phyloP scores from a whole-genome alignment of 78 protist genomes.

The Pigoraptor vietnamica region DNA sequence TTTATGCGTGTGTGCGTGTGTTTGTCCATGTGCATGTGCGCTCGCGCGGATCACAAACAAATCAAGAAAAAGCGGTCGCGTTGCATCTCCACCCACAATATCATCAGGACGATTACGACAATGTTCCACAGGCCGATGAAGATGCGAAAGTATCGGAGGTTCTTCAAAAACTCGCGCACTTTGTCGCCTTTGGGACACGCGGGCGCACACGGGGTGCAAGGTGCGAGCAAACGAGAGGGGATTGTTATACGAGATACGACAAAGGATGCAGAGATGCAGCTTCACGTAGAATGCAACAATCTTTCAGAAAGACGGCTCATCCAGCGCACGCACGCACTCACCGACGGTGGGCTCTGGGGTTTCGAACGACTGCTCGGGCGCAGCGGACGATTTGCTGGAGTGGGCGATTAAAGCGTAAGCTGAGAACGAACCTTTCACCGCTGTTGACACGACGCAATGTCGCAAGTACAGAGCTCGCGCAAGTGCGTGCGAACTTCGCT shows the following conservation, averaged over 20 bases:
- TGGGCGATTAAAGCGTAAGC: not conserved
- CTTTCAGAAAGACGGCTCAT: too few species aligned
- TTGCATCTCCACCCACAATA: not conserved
- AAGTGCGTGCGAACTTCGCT: too few species aligned
- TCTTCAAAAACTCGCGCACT: not conserved
- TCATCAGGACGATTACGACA: not conserved
- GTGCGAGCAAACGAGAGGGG: too few species aligned
- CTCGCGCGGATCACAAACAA: not conserved
- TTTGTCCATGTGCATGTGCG: not conserved
- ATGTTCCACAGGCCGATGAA: not conserved
- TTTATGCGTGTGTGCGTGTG: too few species aligned
- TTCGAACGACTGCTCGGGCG: not conserved
- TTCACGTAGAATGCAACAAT: not conserved
- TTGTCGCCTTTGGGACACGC: not conserved
- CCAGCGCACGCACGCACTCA: too few species aligned
- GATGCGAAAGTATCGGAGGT: not conserved
- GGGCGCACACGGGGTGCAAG: too few species aligned
- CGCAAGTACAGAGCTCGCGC: too few species aligned
- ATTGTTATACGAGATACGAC: not conserved
- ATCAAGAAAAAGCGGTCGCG: too few species aligned
- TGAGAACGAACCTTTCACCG: not conserved
- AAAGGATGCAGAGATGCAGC: not conserved
- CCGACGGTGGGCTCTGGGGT: not conserved
- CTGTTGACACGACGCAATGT: too few species aligned
- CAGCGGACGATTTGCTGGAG: not conserved